Conservation (phyloP, 1,284 basidiomycete genomes). For the Inonotus obliquus region DNA sequence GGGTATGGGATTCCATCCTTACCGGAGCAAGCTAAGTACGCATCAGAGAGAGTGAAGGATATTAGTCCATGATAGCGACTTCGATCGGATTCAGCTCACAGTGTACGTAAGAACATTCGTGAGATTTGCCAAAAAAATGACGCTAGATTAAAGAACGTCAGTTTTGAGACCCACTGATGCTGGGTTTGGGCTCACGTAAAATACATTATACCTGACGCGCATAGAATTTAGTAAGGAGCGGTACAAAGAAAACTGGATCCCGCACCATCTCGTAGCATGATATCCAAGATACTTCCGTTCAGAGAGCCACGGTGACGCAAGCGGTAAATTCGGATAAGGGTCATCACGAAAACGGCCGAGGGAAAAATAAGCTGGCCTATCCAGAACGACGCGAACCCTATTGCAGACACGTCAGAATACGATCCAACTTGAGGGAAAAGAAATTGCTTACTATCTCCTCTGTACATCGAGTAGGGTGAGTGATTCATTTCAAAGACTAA, state of each 20-base stretch:
- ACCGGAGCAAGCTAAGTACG: slow-evolving; percentile 7
- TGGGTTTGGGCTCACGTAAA: slow-evolving; percentile 6
- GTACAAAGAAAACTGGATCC: not conserved
- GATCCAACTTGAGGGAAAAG: not conserved
- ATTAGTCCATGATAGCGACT: not conserved
- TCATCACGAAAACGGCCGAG: slow-evolving; percentile 13
- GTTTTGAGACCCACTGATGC: not conserved
- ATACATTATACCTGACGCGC: slow-evolving; percentile 6
- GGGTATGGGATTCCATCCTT: not conserved
- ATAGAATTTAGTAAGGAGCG: not conserved
- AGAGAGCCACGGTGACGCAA: slow-evolving; percentile 1
- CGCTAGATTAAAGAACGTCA: not conserved
- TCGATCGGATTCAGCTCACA: not conserved
- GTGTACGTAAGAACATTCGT: slow-evolving; percentile 13
- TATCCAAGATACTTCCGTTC: slow-evolving; percentile 6
- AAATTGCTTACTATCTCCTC: slow-evolving; percentile 12
- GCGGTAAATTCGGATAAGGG: not conserved
- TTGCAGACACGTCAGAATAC: not conserved
- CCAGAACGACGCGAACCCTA: slow-evolving; percentile 18
- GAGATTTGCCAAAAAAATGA: slow-evolving; percentile 14
- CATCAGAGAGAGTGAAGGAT: not conserved
- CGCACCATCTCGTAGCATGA: slow-evolving; percentile 16
- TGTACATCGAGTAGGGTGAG: not conserved
- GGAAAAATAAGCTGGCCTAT: slow-evolving; percentile 19
- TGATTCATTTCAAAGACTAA: not conserved